phyloP scores from a whole-genome alignment of 83 land plant genomes.

The Larix sibirica region DNA sequence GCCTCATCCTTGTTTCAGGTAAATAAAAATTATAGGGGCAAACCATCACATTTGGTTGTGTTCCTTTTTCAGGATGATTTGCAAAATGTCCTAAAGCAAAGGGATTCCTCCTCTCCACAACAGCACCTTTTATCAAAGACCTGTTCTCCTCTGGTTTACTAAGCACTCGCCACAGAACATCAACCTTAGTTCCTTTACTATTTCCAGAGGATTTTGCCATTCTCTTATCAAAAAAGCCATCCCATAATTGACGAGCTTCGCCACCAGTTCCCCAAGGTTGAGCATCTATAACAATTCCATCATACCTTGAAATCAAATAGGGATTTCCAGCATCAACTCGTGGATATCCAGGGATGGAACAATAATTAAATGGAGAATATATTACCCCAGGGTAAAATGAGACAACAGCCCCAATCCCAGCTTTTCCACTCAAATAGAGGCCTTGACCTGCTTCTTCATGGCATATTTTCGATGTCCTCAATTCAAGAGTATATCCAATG shows the following conservation, averaged over 20 bases:
- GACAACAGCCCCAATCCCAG: slow-evolving; percentile 70
- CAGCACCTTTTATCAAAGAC: slow-evolving; percentile 33
- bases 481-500: slow-evolving; percentile 69
- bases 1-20: slow-evolving; percentile 56
- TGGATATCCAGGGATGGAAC: slow-evolving; percentile 90
- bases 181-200: slow-evolving; percentile 33
- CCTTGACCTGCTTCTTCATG: slow-evolving; percentile 89
- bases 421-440: slow-evolving; percentile 69
- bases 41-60: slow-evolving; percentile 88
- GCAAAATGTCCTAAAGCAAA: slow-evolving; percentile 93
- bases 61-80: slow-evolving; percentile 85
- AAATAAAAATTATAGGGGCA: slow-evolving; percentile 84
- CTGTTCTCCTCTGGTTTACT: slow-evolving; percentile 37
- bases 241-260: slow-evolving; percentile 80
- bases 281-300: slow-evolving; percentile 83
- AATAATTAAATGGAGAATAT: slow-evolving; percentile 86
- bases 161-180: slow-evolving; percentile 53
- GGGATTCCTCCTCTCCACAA: slow-evolving; percentile 84
- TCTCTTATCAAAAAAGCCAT: slow-evolving; percentile 36
- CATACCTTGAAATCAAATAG: slow-evolving; percentile 87
- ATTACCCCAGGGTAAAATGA: slow-evolving; percentile 92
- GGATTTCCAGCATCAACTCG: slow-evolving; percentile 79
- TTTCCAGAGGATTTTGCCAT: background rate
- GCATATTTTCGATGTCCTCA: slow-evolving; percentile 69
- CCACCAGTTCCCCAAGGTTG: slow-evolving; percentile 89